These are phyloP conservation scores for Phytophthora pini DNA, from an alignment of 352 stramenopile genomes.

Conservation along the genomic window DNA sequence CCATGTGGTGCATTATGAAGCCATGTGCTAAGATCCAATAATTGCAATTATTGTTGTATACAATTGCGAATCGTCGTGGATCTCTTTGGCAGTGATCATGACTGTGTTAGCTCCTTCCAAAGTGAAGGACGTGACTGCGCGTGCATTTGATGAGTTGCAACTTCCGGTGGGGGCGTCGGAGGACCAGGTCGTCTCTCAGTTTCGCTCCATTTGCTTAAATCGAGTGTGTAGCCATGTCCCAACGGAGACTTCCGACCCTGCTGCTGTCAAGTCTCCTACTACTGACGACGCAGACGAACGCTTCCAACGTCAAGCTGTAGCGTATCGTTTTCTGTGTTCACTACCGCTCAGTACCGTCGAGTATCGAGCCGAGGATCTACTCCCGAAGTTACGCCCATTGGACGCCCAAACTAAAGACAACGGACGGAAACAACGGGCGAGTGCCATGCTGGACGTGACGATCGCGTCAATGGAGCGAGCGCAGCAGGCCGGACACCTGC, in stretches of 20 bases:
- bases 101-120: conserved; percentile 19
- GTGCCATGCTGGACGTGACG: conserved; percentile 66
- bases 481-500: conserved; percentile 54
- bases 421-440: conserved; percentile 46
- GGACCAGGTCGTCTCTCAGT: conserved; percentile 57
- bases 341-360: conserved; percentile 38
- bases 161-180: conserved; percentile 53
- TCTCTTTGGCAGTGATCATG: conserved; percentile 13
- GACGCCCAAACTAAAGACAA: conserved; percentile 25
- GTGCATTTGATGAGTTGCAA: conserved; percentile 66
- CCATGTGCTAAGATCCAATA: background rate
- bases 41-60: background rate
- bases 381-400: conserved; percentile 55
- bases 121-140: conserved; percentile 45
- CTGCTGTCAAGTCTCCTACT: conserved; percentile 8
- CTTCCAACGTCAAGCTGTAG: conserved; percentile 70
- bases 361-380: conserved; percentile 48
- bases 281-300: conserved; percentile 25
- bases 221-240: conserved; percentile 31
- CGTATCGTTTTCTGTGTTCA: conserved; percentile 69
- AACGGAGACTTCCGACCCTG: conserved; percentile 12
- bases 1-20: conserved; percentile 15
- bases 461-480: conserved; percentile 71
- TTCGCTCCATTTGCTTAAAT: conserved; percentile 57
- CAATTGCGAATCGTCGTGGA: background rate